Base-by-base conservation (phyloP, 2,329 filamentous ascomycete species). In the Podosphaera xanthii region DNA sequence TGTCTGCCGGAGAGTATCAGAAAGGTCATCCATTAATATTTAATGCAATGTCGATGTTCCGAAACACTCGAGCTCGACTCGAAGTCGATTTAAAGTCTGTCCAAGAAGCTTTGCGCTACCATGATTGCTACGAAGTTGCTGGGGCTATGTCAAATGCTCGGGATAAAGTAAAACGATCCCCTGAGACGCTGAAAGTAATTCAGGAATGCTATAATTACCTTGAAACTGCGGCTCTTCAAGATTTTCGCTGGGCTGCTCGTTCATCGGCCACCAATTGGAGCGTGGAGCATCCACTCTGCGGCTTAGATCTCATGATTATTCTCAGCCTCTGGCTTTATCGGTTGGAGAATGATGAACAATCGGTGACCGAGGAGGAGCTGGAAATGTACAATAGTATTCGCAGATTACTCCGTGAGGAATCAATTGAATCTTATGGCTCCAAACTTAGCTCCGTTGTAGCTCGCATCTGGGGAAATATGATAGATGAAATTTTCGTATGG, bases 181-280 rank as follows among this genome's bases (percentile, higher is more conserved):
- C 86, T 67, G 91, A 97, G 72, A 97, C 97, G 91, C 86, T 96
- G 76, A 94, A 95, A 74, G 90, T 97, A 67, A 94, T 98, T 62
- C 85, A 97, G 69, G 88, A 94, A 72, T 97, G 92, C 74, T 97
- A 92, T 72, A 88, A 94, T 72, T 97, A 90, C 75, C 90, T 98
- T 68, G 91, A 97, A 72, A 95, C 92, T 56, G 91, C 91, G 59
- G 91, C 94, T 53, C 75, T 89, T 62, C 90, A 96, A 71, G 92
- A 91, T 64, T 89, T 97, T 64, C 88, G 91, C 67, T 97, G 92
- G 91, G 90, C 97, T 62, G 91, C 91, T n/a, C 85, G 90, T 65
- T 96, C 91, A 31, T 96, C 90, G 54, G 89, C 92, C 31, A 96
- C 92, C 54, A 97, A 97, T 73, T 98, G 92, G 92, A 97, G 91